phyloP scores from a whole-genome alignment of 352 stramenopile species.

The Globisporangium spiculum region DNA sequence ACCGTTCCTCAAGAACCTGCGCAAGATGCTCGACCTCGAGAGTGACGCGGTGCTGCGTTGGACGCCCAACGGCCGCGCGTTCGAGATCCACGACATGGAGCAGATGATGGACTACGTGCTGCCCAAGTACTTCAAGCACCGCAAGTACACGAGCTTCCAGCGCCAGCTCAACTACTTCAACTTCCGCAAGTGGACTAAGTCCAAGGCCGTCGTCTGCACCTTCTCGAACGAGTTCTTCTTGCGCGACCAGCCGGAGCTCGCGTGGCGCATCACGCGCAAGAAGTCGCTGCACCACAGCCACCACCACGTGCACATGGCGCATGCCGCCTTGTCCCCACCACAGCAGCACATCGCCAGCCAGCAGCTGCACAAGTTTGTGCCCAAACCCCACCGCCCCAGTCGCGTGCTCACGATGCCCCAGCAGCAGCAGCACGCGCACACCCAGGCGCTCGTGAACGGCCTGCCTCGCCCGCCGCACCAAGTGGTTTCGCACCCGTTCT shows the following conservation, averaged over 20 bases:
- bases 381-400: conserved; percentile 7
- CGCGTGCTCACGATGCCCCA: conserved; percentile 7
- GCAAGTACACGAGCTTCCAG: conserved; percentile 93
- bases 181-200: conserved; percentile 91
- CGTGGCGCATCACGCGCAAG: conserved; percentile 68
- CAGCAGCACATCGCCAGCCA: background rate
- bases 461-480: conserved; percentile 1
- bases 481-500: conserved; percentile 10
- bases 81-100: conserved; percentile 79
- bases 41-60: conserved; percentile 55
- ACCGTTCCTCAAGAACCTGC: conserved; percentile 64
- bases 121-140: conserved; percentile 94
- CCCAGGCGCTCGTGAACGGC: background rate
- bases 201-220: conserved; percentile 68
- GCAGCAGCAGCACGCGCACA: background rate
- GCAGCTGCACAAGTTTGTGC: conserved; percentile 6
- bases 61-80: conserved; percentile 56
- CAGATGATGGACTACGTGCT: conserved; percentile 84
- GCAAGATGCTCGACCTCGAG: conserved; percentile 61
- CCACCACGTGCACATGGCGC: conserved; percentile 12
- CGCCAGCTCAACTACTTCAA: conserved; percentile 94
- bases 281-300: conserved; percentile 36
- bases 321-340: background rate
- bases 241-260: conserved; percentile 60
- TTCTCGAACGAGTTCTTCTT: conserved; percentile 78